Base-by-base conservation (phyloP, 2,329 filamentous ascomycete species). In the Sporothrix sp. region DNA sequence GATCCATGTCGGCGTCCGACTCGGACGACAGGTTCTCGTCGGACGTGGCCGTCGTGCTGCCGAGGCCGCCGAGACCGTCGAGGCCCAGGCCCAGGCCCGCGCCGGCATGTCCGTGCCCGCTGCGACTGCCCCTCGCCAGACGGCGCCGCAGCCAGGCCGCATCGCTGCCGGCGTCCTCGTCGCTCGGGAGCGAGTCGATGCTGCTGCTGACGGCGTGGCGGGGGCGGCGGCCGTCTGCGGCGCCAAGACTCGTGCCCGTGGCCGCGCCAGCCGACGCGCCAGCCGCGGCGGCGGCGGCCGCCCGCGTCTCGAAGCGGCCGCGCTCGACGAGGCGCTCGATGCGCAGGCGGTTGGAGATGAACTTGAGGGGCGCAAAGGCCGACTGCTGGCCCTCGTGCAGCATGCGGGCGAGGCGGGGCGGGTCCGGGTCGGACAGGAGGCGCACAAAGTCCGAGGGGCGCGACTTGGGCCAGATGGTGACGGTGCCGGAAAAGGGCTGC, bases 391-490 rank as follows among this genome's bases (percentile, higher is more conserved):
- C 93, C 52, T 87, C 85, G 55, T 89, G 85, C 13, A 98, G 78
- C 91, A 97, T 96, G 33, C 85, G 77, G 7, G 85, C 87, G 10
- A 98, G 70, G 4, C 89, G 76, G 44, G 81, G 71, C 3, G 82
- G 72, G 37, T 80, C 83, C 0, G 93, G 93, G 62, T 98, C 93
- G 1, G 83, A 81, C 1, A 98, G 75, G 54, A 98, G 95, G 59
- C 87, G 79, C 63, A 76, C 81, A 63, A 96, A 94, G 68, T 98
- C 93, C 1, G 81, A 84, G 1, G 80, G 69, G 3, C 82, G 71
- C 11, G 82, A 84, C 64, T 89, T 88, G 7, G 93, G 93, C 90
- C 91, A 97, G 61, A 98, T 90, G 11, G 93, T 98, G 56, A 97
- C 85, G 9, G 88, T 97, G 25, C 93, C 93, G 56, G 84, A 85